phyloP scores from a whole-genome alignment of 164 flowering plant genomes.

The grape (Vitis vinifera) region ASM3070453v1 NC_081811.1:27078501-27079000 shows the following conservation, averaged over 20 bases:
- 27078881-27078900: conserved; percentile 48
- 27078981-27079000: conserved; percentile 49
- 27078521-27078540: not conserved
- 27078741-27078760: not conserved
- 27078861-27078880: not conserved
- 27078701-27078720: conserved; percentile 39
- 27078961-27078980: conserved; percentile 39
- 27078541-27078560: conserved; percentile 32
- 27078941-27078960: conserved; percentile 35
- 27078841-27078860: not conserved
- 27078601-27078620: conserved; percentile 36
- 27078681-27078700: conserved; percentile 41
- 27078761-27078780: not conserved
- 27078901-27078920: conserved; percentile 42
- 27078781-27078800: not conserved
- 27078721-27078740: conserved; percentile 50
- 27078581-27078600: conserved; percentile 50
- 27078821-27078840: not conserved
- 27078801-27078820: not conserved
- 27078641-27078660: conserved; percentile 44
- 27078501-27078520: too few species aligned
- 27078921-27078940: conserved; percentile 40
- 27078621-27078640: conserved; percentile 43
- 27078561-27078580: conserved; percentile 61
- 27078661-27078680: conserved; percentile 40